Conservation (phyloP, 495 filamentous ascomycete genomes). For the Penicillium alfredii region DNA sequence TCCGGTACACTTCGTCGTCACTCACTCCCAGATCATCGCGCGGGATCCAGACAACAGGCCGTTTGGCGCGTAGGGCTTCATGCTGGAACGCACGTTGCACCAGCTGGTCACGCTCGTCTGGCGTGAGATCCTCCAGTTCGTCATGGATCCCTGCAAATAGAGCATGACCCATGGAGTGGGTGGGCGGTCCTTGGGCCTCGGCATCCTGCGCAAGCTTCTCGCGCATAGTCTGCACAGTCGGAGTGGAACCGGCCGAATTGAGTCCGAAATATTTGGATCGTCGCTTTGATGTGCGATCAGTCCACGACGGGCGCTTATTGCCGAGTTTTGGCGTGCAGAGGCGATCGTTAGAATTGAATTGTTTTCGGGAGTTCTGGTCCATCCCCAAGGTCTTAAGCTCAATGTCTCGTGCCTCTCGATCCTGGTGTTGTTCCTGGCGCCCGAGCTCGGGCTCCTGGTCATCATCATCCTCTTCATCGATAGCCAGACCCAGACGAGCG, state of each 20-base stretch:
- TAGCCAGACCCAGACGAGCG: conserved; percentile 43
- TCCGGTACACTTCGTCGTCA: conserved; percentile 83
- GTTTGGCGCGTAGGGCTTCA: conserved; percentile 73
- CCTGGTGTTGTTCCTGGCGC: conserved; percentile 28
- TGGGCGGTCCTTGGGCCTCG: conserved; percentile 57
- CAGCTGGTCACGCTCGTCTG: conserved; percentile 81
- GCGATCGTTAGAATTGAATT: conserved; percentile 9
- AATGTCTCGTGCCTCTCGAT: conserved; percentile 45
- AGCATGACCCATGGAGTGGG: conserved; percentile 58
- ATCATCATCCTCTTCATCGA: conserved; percentile 35
- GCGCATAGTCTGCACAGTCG: conserved; percentile 28
- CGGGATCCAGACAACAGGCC: conserved; percentile 92
- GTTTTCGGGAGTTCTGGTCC: conserved; percentile 15
- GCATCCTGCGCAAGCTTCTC: conserved; percentile 45
- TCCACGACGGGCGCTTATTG: conserved; percentile 36
- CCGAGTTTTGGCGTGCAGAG: conserved; percentile 17
- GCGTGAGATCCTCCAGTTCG: conserved; percentile 89
- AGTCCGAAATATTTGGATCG: conserved; percentile 39
- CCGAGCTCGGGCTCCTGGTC: conserved; percentile 41
- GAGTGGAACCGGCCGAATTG: conserved; percentile 27
- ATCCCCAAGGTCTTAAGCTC: conserved; percentile 54
- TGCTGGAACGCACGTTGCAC: conserved; percentile 90
- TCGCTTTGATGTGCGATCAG: conserved; percentile 32
- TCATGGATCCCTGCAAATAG: conserved; percentile 84
- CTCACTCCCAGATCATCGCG: conserved; percentile 84